Conservation (phyloP, 2,329 filamentous ascomycete genomes). For the Pseudopyricularia javanii region DNA sequence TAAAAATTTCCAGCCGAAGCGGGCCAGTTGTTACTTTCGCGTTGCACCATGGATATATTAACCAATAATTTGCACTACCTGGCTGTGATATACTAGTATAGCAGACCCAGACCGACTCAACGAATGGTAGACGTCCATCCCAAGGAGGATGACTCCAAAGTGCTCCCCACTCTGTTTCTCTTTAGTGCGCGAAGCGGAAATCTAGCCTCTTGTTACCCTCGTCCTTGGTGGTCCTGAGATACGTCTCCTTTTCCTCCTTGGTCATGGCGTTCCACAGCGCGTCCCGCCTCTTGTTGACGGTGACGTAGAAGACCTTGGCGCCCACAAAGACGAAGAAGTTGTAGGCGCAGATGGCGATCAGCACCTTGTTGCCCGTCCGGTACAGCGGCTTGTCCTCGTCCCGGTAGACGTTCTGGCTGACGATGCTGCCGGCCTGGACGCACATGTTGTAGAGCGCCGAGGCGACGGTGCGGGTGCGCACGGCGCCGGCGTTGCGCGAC, state of each 20-base stretch:
- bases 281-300: slow-evolving; percentile 30
- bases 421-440: slow-evolving; percentile 30
- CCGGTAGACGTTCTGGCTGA: slow-evolving; percentile 25
- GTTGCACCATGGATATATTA: no score
- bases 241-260: slow-evolving; percentile 21
- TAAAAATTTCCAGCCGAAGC: no score
- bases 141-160: no score
- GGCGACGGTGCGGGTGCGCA: slow-evolving; percentile 49
- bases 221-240: slow-evolving; percentile 24
- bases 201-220: slow-evolving; percentile 31
- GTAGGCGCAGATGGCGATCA: slow-evolving; percentile 23
- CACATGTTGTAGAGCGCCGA: slow-evolving; percentile 49
- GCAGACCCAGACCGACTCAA: no score
- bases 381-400: slow-evolving; percentile 34
- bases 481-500: slow-evolving; percentile 47
- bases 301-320: slow-evolving; percentile 33
- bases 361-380: slow-evolving; percentile 24
- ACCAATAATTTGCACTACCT: no score
- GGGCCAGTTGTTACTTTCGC: no score
- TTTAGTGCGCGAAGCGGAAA: slow-evolving; percentile 26
- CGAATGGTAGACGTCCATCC: no score
- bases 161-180: no score
- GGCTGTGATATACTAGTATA: no score
- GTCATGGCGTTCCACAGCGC: slow-evolving; percentile 33
- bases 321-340: slow-evolving; percentile 19